Evolutionary conservation across 202 grass and related monocot genomes (phyloP), one percentile per base, ranked within the genome.

Genomic region (Carex arenaria): DNA sequence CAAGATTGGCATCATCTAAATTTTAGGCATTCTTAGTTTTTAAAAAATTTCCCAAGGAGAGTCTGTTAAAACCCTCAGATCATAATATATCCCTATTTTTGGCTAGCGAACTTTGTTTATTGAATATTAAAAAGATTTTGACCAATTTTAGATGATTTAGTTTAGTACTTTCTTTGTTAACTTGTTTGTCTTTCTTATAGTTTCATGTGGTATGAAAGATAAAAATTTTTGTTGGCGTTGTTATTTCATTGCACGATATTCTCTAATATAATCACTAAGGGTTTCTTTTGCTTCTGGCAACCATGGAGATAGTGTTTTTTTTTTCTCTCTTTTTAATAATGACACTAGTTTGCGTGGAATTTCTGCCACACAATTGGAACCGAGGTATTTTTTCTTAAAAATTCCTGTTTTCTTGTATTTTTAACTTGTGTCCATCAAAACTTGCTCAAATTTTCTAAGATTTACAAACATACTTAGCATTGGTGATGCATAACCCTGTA

Each of bases 1-100:
- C 87, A 94, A 94, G 56, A 94, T 94, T 23, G 89, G 92, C 68
- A 94, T 94, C 71, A 94, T 94, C 51, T 94, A 90, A 90, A 31
- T 88, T 84, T 76, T 51, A 72, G 76, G 80, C 12, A 19, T 72
- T 22, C 1, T 71, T 72, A 72, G 69, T 72, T 47, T 23, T 23
- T 72, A 19, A 1, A 47, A 26, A 3, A 11, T 49, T 72, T 12
- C 38, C 1, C 0, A 13, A 71, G 67, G n/a, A 70, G 67, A 69
- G 1, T 47, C 18, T 72, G 28, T 7, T 15, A 26, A 12, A 17
- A 5, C 63, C 4, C 3, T 17, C 19, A 26, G 18, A 45, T 49
- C n/a, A 72, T 72, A 51, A 51, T 72, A 19, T 49, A 7, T 72
- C 68, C 63, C 10, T 72, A 26, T 72, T 72, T 72, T 72, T 19